These are phyloP conservation scores for Pelargonium myrrhifolium DNA, from an alignment of 441 rosid species.

Conservation along the genomic window DNA sequence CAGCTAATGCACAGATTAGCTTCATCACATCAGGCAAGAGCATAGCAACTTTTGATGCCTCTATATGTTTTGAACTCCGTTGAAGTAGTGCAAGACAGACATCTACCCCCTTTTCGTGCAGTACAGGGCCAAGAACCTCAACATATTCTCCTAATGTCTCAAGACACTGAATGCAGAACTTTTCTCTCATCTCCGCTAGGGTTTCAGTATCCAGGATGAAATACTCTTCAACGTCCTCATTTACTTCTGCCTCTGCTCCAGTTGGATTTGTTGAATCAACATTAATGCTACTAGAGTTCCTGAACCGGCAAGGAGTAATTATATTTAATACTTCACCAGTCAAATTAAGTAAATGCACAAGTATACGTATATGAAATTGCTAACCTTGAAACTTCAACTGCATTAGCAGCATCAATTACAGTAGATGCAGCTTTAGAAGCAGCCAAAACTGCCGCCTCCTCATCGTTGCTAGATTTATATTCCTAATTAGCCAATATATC, in stretches of 20 bases:
- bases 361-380: constrained; percentile 8
- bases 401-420: constrained; percentile 81
- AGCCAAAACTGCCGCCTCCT: constrained; percentile 88
- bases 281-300: constrained; percentile 34
- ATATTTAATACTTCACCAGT: constrained; percentile 15
- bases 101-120: constrained; percentile 95
- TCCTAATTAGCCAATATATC: constrained; percentile 38
- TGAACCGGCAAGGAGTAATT: constrained; percentile 29
- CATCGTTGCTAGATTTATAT: constrained; percentile 50
- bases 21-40: constrained; percentile 95
- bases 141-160: constrained; percentile 89
- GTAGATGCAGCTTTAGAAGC: constrained; percentile 90
- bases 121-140: constrained; percentile 93
- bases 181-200: constrained; percentile 79
- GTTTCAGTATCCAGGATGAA: constrained; percentile 60
- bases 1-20: constrained; percentile 94
- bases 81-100: constrained; percentile 81
- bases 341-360: constrained; percentile 4
- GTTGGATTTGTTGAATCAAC: constrained; percentile 37
- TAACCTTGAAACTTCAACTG: constrained; percentile 78
- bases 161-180: constrained; percentile 86
- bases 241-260: constrained; percentile 32
- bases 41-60: constrained; percentile 32
- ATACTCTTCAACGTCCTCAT: constrained; percentile 55
- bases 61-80: constrained; percentile 46